Conservation (phyloP, 2,329 filamentous ascomycete species). For the Venturia carpophila region DNA sequence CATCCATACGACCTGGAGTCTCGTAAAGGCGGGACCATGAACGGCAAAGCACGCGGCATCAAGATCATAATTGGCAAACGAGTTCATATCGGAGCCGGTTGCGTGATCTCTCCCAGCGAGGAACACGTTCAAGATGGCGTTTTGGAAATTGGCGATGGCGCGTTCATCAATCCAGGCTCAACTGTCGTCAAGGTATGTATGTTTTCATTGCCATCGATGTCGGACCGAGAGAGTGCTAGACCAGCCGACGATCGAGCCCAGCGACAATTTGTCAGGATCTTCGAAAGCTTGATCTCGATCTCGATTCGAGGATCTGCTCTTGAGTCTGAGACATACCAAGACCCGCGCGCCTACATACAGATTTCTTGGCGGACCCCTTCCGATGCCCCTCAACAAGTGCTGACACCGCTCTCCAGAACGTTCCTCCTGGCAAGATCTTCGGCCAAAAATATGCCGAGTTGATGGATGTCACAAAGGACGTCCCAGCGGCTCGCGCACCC, state of each 20-base stretch:
- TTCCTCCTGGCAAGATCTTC: not conserved
- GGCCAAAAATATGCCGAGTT: constrained; percentile 5
- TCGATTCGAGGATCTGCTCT: not conserved
- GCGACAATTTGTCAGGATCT: not conserved
- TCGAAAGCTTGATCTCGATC: not conserved
- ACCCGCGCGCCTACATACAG: not conserved
- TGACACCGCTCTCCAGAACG: not conserved
- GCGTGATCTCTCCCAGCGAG: constrained; percentile 11
- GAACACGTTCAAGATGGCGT: constrained; percentile 4
- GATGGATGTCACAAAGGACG: constrained; percentile 3
- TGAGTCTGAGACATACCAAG: not conserved
- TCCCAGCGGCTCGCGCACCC: not conserved
- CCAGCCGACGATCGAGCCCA: not conserved
- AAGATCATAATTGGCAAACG: constrained; percentile 18
- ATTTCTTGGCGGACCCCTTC: not conserved
- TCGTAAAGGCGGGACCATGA: constrained; percentile 47
- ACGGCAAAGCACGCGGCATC: constrained; percentile 16
- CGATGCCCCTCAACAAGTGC: not conserved
- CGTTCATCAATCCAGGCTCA: constrained; percentile 14
- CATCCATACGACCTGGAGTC: constrained; percentile 53
- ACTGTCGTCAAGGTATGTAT: constrained; percentile 19
- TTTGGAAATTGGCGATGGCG: constrained; percentile 17
- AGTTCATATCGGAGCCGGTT: constrained; percentile 18
- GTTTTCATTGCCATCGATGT: not conserved
- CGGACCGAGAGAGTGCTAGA: not conserved